Evolutionary conservation across 768 basidiomycete species (phyloP).

Genomic region (Rhodocollybia butyracea): DNA sequence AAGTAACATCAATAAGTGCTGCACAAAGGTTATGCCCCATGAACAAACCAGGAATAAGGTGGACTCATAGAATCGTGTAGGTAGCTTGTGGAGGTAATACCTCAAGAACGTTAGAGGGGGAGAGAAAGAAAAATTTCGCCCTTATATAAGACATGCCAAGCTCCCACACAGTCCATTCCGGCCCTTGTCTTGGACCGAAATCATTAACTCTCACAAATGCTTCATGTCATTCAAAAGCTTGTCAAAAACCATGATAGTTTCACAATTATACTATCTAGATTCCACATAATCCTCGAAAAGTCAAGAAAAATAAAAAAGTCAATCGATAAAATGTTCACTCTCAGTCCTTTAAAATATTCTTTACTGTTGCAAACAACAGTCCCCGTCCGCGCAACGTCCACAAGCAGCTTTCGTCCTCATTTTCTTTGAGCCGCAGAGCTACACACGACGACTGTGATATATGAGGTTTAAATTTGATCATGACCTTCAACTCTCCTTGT

Average conservation of each 20-base stretch:
- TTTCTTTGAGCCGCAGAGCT: slow-evolving; percentile 54
- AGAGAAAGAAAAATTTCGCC: background rate
- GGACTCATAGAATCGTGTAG: slow-evolving; percentile 45
- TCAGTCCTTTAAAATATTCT: slow-evolving; percentile 33
- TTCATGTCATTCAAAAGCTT: no score
- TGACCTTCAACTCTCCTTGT: slow-evolving; percentile 65
- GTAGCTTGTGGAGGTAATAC: slow-evolving; percentile 25
- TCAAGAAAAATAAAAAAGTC: background rate
- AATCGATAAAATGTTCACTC: background rate
- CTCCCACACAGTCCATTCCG: slow-evolving; percentile 10
- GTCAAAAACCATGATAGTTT: no score
- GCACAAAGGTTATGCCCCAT: slow-evolving; percentile 6
- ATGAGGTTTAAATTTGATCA: slow-evolving; percentile 30
- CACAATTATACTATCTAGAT: no score
- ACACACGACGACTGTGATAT: slow-evolving; percentile 20
- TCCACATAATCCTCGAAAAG: background rate
- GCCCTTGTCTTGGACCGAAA: background rate
- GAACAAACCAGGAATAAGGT: slow-evolving; percentile 31
- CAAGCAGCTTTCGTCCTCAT: slow-evolving; percentile 67
- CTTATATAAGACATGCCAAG: slow-evolving; percentile 4
- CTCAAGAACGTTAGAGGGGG: slow-evolving; percentile 10
- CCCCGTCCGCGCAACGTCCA: slow-evolving; percentile 66
- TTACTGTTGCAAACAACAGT: slow-evolving; percentile 40
- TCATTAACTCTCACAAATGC: background rate
- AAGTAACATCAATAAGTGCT: slow-evolving; percentile 4